phyloP scores from a whole-genome alignment of 257 asterid species.

The Perilla frutescens region DNA sequence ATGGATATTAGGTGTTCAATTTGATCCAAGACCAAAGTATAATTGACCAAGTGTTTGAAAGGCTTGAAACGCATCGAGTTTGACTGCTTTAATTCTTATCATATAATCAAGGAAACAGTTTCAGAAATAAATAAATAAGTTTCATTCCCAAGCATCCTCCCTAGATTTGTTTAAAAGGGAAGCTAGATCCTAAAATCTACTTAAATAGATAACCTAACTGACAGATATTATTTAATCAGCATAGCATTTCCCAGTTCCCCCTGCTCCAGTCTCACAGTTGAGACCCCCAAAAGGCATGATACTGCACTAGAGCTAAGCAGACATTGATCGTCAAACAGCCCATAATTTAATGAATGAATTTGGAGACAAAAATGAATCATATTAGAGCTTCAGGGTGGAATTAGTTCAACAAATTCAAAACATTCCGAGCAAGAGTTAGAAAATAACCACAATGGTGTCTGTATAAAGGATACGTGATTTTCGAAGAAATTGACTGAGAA shows the following conservation, averaged over 20 bases:
- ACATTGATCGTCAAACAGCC: neutral
- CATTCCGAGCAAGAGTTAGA: constrained; percentile 6
- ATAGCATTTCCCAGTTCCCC: neutral
- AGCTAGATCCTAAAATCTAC: neutral
- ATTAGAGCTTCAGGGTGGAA: constrained; percentile 7
- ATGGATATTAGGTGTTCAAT: constrained; percentile 68
- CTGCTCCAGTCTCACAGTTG: neutral
- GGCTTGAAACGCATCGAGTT: constrained; percentile 77
- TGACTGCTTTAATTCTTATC: constrained; percentile 71
- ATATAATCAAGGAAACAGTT: constrained; percentile 58
- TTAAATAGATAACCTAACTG: constrained; percentile 5
- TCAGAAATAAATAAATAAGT: neutral
- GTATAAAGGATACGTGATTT: constrained; percentile 82
- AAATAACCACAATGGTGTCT: constrained; percentile 16
- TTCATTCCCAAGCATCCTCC: constrained; percentile 17
- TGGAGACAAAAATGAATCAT: constrained; percentile 12
- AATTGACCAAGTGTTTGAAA: constrained; percentile 74
- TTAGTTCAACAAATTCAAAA: neutral
- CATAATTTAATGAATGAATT: constrained; percentile 23
- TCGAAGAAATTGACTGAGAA: constrained; percentile 79
- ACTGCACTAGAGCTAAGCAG: neutral
- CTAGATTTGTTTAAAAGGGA: constrained; percentile 1
- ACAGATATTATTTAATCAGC: constrained; percentile 4
- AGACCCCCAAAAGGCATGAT: neutral
- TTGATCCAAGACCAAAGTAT: constrained; percentile 55